These are phyloP conservation scores for Cladosporium sp. DNA, from an alignment of 2,329 filamentous ascomycete genomes.

Conservation along the genomic window DNA sequence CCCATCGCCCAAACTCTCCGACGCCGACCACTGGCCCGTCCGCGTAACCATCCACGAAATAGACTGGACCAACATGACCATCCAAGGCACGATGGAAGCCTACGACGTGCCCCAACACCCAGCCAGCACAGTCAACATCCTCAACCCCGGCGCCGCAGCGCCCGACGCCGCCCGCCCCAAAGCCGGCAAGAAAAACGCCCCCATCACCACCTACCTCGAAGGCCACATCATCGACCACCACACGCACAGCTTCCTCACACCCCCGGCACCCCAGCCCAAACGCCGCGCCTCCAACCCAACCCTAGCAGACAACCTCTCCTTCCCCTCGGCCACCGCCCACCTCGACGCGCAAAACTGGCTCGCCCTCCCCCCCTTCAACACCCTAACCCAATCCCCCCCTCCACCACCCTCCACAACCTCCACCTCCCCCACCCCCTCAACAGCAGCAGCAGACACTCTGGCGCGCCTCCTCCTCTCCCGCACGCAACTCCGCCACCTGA, in stretches of 20 bases:
- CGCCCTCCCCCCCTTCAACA: conserved; percentile 42
- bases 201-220: conserved; percentile 62
- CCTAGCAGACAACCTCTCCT: conserved; percentile 31
- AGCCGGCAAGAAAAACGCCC: conserved; percentile 42
- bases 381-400: conserved; percentile 18
- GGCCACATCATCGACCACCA: conserved; percentile 63
- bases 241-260: conserved; percentile 48
- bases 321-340: conserved; percentile 39
- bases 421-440: conserved; percentile 9
- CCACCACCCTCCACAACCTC: neutral
- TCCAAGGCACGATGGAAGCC: conserved; percentile 65
- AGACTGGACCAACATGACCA: conserved; percentile 55
- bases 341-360: conserved; percentile 47
- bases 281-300: conserved; percentile 17
- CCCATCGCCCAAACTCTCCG: conserved; percentile 15
- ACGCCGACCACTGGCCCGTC: conserved; percentile 61
- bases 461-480: conserved; percentile 41
- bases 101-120: conserved; percentile 57
- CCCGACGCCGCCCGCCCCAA: conserved; percentile 23
- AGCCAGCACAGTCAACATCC: conserved; percentile 22
- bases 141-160: conserved; percentile 14
- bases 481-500: conserved; percentile 34
- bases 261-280: conserved; percentile 23
- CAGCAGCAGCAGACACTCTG: conserved; percentile 15
- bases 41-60: conserved; percentile 61